A percentile compares a stretch with the other conserved stretches of the same genome.
Evolutionary conservation across 495 filamentous ascomycete species (phyloP).

Genomic region (Penicillium chermesinum): DNA sequence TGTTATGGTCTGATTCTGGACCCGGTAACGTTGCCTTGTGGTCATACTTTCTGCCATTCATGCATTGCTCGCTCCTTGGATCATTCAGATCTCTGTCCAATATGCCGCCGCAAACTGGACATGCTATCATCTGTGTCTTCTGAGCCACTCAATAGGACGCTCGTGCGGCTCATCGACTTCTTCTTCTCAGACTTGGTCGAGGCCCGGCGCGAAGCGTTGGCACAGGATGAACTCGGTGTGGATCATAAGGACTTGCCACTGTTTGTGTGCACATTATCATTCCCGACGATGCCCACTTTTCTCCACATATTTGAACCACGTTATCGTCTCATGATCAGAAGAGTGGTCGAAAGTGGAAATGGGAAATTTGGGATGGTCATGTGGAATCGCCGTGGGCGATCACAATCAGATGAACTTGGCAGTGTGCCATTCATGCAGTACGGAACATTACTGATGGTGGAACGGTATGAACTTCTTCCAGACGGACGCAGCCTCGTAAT

Average conservation of each 20-base stretch:
- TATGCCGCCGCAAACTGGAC: constrained; percentile 64
- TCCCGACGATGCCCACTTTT: constrained; percentile 78
- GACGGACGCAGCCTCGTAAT: constrained; percentile 80
- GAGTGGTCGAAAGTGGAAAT: constrained; percentile 63
- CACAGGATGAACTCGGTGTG: constrained; percentile 45
- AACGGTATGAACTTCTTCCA: constrained; percentile 62
- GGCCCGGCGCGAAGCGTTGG: constrained; percentile 46
- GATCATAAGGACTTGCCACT: constrained; percentile 59
- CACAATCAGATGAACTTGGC: constrained; percentile 54
- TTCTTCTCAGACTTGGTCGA: constrained; percentile 65
- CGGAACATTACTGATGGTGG: constrained; percentile 72
- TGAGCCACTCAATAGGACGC: constrained; percentile 56
- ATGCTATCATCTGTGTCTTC: constrained; percentile 51
- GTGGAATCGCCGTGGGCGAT: constrained; percentile 51
- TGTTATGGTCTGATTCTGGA: constrained; percentile 77
- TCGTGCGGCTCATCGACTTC: constrained; percentile 53
- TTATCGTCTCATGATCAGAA: constrained; percentile 81
- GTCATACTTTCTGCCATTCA: constrained; percentile 81
- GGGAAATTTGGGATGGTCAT: constrained; percentile 81
- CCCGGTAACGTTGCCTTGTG: constrained; percentile 77
- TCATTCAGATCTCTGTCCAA: constrained; percentile 70
- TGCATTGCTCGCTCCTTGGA: constrained; percentile 71
- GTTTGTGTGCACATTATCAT: constrained; percentile 76
- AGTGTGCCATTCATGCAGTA: constrained; percentile 60
- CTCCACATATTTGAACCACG: constrained; percentile 88